These are phyloP conservation scores for Gymnopilus junonius DNA, from an alignment of 768 basidiomycete genomes.

Conservation along the genomic window DNA sequence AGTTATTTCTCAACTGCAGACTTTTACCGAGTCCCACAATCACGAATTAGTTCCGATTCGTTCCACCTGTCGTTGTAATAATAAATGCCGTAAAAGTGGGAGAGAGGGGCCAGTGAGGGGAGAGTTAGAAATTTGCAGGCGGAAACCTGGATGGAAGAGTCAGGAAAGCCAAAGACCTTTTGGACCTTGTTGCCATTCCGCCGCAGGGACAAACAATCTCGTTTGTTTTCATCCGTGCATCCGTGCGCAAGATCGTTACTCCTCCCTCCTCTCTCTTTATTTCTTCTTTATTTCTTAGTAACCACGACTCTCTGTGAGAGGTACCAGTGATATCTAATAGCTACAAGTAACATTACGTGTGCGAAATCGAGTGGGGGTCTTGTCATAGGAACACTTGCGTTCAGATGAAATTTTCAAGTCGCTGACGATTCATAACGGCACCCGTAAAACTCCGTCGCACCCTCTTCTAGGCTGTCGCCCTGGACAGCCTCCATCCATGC, in stretches of 20 bases:
- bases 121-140: background rate
- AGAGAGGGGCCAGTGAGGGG: background rate
- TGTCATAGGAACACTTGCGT: background rate
- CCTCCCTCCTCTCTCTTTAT: too few relatives aligned
- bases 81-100: background rate
- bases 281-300: background rate
- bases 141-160: constrained; percentile 2
- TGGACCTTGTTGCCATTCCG: background rate
- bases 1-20: background rate
- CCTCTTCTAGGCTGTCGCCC: background rate
- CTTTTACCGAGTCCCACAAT: background rate
- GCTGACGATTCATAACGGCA: background rate
- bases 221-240: background rate
- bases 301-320: background rate
- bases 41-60: background rate
- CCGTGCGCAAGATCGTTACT: constrained; percentile 2
- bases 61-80: background rate
- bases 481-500: background rate
- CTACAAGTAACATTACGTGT: background rate
- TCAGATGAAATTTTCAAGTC: background rate
- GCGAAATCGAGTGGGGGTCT: background rate
- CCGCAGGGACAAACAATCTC: background rate
- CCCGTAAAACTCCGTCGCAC: background rate
- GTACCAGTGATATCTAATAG: background rate
- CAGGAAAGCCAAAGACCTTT: background rate